These are phyloP conservation scores for Sanghuangporus baumii DNA, from an alignment of 1,284 basidiomycete genomes.

Conservation along the genomic window DNA sequence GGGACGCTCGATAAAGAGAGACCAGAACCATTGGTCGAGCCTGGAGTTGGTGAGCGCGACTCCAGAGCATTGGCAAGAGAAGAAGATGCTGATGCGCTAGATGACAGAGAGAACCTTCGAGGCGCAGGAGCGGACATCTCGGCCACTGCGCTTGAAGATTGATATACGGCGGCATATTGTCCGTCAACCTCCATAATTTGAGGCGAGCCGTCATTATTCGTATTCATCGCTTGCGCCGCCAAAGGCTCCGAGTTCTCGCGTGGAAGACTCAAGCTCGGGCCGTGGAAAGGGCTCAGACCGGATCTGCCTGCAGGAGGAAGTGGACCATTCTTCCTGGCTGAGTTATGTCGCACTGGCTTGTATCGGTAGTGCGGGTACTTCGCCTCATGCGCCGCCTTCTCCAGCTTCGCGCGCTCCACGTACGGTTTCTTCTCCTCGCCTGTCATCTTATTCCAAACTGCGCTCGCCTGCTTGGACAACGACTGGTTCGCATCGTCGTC, in stretches of 20 bases:
- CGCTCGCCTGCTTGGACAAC: constrained; percentile 57
- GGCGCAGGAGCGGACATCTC: neutral
- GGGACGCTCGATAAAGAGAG: neutral
- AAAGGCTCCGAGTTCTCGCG: neutral
- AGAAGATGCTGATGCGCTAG: neutral
- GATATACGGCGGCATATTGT: neutral
- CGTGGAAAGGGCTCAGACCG: neutral
- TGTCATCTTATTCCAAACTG: constrained; percentile 51
- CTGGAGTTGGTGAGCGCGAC: neutral
- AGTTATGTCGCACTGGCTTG: constrained; percentile 38
- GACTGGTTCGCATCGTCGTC: constrained; percentile 30
- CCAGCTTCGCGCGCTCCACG: constrained; percentile 43
- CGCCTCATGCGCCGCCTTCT: constrained; percentile 48
- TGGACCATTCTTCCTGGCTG: neutral
- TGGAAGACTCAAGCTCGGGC: neutral
- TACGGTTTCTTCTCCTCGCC: constrained; percentile 41
- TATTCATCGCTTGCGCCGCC: constrained; percentile 21
- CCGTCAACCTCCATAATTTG: neutral
- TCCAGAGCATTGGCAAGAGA: constrained; percentile 3
- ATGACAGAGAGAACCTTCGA: neutral
- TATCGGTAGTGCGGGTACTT: constrained; percentile 57
- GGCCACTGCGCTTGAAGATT: no score
- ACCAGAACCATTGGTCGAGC: neutral
- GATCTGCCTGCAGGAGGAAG: neutral
- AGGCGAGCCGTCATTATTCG: neutral